These are phyloP conservation scores for Leccinum truebloodii DNA, from an alignment of 768 basidiomycete species.

Conservation along the genomic window DNA sequence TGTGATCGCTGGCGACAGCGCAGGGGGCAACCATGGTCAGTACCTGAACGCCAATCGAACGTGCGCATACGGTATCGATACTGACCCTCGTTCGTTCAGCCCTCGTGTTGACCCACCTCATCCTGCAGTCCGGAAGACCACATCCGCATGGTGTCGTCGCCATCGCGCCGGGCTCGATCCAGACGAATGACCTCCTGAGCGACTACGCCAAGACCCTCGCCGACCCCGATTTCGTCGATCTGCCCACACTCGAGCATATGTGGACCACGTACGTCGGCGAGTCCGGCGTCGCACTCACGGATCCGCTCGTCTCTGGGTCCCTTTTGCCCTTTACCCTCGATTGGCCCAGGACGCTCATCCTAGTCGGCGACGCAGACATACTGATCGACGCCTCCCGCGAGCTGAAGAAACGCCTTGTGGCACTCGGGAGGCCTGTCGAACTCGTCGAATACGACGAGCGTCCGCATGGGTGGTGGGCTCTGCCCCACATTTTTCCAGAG, in stretches of 20 bases:
- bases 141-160: conserved; percentile 57
- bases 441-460: conserved; percentile 26
- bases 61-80: not conserved
- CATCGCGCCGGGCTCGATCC: conserved; percentile 44
- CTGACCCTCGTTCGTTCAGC: conserved; percentile 8
- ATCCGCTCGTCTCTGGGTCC: conserved; percentile 22
- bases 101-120: conserved; percentile 27
- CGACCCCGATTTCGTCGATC: conserved; percentile 2
- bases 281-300: conserved; percentile 8
- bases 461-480: conserved; percentile 25
- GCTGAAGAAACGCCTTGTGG: conserved; percentile 9
- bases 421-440: conserved; percentile 9
- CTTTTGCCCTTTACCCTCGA: conserved; percentile 15
- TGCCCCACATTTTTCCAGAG: conserved; percentile 19
- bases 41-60: not conserved
- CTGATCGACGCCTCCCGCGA: conserved; percentile 15
- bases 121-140: conserved; percentile 51
- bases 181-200: conserved; percentile 4
- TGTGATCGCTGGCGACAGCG: conserved; percentile 26
- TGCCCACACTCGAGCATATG: not conserved
- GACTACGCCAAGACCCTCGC: conserved; percentile 4
- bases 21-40: conserved; percentile 28
- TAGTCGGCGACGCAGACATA: conserved; percentile 21
- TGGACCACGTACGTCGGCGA: conserved; percentile 12
- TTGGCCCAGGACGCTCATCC: conserved; percentile 27